phyloP scores from a whole-genome alignment of 768 basidiomycete genomes.

The Psilocybe azurescens region DNA sequence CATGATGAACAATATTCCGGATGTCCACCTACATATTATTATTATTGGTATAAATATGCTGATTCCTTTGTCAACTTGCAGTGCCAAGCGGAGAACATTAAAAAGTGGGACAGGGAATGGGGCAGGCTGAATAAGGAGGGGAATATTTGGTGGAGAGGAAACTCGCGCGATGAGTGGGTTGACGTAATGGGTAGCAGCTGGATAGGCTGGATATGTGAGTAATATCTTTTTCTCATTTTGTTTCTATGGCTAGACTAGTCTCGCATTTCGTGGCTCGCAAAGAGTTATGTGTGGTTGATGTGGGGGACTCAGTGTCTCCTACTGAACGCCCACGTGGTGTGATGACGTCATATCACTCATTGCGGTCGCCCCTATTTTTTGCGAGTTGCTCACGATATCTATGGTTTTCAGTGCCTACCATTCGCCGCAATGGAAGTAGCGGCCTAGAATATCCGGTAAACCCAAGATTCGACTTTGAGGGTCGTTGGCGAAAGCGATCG shows the following conservation, averaged over 20 bases:
- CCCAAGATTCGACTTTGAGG: conserved; percentile 74
- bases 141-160: conserved; percentile 87
- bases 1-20: neutral
- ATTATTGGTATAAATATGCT: neutral
- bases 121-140: conserved; percentile 77
- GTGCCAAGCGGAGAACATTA: conserved; percentile 51
- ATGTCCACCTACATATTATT: no score
- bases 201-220: conserved; percentile 84
- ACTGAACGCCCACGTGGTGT: neutral
- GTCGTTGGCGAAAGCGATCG: conserved; percentile 64
- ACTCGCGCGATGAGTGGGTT: conserved; percentile 67
- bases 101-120: conserved; percentile 82
- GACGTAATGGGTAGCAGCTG: conserved; percentile 77
- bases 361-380: neutral
- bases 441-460: conserved; percentile 72
- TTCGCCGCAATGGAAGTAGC: conserved; percentile 53
- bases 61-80: conserved; percentile 25
- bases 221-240: conserved; percentile 7
- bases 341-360: conserved; percentile 1
- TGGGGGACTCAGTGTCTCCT: neutral
- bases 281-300: no score
- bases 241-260: neutral
- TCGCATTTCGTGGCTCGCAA: no score
- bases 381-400: neutral
- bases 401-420: conserved; percentile 25